A percentile compares a stretch with the other conserved stretches of the same genome.
These are phyloP conservation scores for Pelargonium myrrhifolium DNA, from an alignment of 441 rosid species.

Conservation along the genomic window DNA sequence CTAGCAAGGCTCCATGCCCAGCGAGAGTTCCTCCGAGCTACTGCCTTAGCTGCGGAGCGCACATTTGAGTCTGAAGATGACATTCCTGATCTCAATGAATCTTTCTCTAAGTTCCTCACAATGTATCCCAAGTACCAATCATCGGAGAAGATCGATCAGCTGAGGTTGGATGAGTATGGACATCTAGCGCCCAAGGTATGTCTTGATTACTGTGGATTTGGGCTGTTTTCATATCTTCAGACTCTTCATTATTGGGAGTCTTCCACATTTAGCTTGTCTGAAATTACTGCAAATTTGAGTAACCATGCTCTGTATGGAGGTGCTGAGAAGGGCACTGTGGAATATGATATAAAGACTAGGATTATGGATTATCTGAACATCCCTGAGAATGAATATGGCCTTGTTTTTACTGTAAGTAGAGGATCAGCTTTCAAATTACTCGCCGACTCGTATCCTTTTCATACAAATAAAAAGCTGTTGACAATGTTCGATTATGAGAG, in stretches of 20 bases:
- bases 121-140: constrained; percentile 87
- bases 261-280: constrained; percentile 87
- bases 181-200: constrained; percentile 91
- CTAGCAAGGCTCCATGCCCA: constrained; percentile 93
- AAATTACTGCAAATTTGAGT: constrained; percentile 89
- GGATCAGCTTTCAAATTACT: constrained; percentile 89
- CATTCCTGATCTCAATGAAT: constrained; percentile 55
- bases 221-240: constrained; percentile 85
- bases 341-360: constrained; percentile 76
- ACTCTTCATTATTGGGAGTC: constrained; percentile 88
- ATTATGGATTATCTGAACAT: constrained; percentile 93
- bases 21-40: constrained; percentile 80
- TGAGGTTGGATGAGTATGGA: constrained; percentile 69
- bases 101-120: constrained; percentile 61
- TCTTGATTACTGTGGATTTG: constrained; percentile 96
- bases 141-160: constrained; percentile 70
- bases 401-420: constrained; percentile 92
- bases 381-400: constrained; percentile 93
- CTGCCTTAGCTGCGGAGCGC: constrained; percentile 68
- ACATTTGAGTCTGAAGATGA: constrained; percentile 59
- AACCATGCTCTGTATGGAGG: constrained; percentile 95
- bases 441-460: constrained; percentile 86
- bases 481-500: constrained; percentile 97
- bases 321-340: constrained; percentile 83
- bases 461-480: constrained; percentile 71